Base-by-base conservation (phyloP, 2,329 filamentous ascomycete genomes). In the Sphaerulina vaccinii region DNA sequence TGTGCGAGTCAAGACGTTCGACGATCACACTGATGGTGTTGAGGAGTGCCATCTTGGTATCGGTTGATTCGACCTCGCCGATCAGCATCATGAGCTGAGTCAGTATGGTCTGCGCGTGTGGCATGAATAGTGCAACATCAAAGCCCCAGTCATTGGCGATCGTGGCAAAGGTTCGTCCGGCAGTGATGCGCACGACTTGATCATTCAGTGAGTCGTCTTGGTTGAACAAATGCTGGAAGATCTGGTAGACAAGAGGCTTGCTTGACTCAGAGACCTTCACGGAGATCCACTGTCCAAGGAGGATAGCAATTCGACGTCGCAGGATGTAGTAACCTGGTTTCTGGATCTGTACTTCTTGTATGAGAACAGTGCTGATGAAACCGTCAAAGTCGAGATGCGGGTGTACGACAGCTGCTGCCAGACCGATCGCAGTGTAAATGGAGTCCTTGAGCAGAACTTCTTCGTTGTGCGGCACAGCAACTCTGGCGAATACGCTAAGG, bases 361-460 rank as follows among this genome's bases (percentile, higher is more conserved):
- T 83, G 24, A 99, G 75, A 0, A 87, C 90, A 4, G 84, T 83
- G 13, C 81, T 77, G 35, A 99, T 72, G 64, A 97, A 87, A 1
- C 78, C 69, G 65, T 95, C 87, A 71, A 97, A 97, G 69, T 97
- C 87, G 57, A 96, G 82, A 9, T 82, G 77, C 40, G 85, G 75
- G 53, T 85, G 79, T 13, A 97, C 75, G 33, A 91, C 84, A 1
- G 88, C 79, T 1, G 91, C 88, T 0, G 93, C 84, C 44, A 96
- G 78, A 2, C 92, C 91, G 73, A 99, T 86, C 9, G 92, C 90
- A 4, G 89, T 95, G 66, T 99, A 99, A 1, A 97, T 84, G 0
- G 92, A 92, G 68, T 99, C 93, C 68, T 96, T 97, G 54, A 88
- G 83, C 13, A 93, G 79, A 10, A 97, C 80, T 57, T 93, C 84